Evolutionary conservation across 345 rosid species (phyloP).

Genomic region (Populus tremula): DNA sequence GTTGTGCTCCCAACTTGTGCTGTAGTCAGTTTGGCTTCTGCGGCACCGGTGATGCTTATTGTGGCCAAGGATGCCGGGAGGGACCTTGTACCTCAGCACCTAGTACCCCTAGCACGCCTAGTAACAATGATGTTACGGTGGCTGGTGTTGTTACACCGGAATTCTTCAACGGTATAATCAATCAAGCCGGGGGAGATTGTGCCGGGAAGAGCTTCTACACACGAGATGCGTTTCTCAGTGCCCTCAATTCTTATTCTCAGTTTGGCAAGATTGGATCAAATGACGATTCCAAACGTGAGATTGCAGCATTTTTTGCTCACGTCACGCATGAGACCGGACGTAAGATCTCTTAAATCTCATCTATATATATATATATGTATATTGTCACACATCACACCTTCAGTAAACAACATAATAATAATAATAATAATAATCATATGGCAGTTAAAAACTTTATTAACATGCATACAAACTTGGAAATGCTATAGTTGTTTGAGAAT

Average conservation of each 20-base stretch:
- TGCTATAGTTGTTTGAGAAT: too few species aligned
- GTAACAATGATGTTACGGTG: conserved; percentile 21
- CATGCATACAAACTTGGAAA: too few species aligned
- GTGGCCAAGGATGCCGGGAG: conserved; percentile 33
- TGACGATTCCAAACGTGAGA: conserved; percentile 61
- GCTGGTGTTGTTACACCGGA: conserved; percentile 36
- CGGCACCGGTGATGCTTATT: not conserved
- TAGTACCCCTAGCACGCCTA: too few species aligned
- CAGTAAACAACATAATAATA: too few species aligned
- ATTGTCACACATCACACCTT: too few species aligned
- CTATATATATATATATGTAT: too few species aligned
- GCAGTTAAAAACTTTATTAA: too few species aligned
- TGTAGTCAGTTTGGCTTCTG: not conserved
- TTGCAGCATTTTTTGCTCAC: conserved; percentile 81
- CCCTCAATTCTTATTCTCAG: conserved; percentile 27
- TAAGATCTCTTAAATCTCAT: not conserved
- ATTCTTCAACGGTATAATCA: too few species aligned
- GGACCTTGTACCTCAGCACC: conserved; percentile 41
- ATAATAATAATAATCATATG: too few species aligned
- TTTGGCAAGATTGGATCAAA: conserved; percentile 54
- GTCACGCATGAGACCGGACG: conserved; percentile 83
- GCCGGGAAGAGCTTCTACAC: too few species aligned
- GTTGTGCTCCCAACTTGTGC: not conserved
- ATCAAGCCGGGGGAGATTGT: too few species aligned
- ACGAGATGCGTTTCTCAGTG: too few species aligned